A percentile compares a stretch with the other conserved stretches of the same genome.
Conservation (phyloP, 345 rosid genomes). For the Populus euphratica region DNA sequence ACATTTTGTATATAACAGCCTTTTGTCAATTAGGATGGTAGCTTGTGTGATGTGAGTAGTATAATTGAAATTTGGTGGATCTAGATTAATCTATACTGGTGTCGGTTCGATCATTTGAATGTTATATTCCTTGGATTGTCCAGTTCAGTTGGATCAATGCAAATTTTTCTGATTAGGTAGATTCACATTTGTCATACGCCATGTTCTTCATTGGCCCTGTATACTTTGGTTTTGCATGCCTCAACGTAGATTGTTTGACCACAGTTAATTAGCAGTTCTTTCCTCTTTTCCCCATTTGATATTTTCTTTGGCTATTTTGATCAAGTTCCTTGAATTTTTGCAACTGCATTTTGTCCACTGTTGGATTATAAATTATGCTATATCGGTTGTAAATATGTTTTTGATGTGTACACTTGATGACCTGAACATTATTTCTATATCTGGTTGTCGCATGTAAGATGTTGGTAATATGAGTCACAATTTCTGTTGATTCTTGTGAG, state of each 20-base stretch:
- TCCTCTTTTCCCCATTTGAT: neutral
- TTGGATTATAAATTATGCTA: neutral
- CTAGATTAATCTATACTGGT: no score
- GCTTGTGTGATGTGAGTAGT: no score
- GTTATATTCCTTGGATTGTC: neutral
- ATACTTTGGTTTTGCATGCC: neutral
- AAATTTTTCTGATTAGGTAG: neutral
- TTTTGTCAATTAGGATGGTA: no score
- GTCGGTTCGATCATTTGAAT: no score
- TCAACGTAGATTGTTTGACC: neutral
- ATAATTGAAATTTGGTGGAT: no score
- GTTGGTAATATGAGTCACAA: neutral
- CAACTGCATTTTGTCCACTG: neutral
- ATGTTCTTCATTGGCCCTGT: neutral
- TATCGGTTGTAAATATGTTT: neutral
- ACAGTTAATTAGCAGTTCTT: neutral
- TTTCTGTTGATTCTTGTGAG: conserved; percentile 10
- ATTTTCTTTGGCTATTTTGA: neutral
- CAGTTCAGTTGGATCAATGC: neutral
- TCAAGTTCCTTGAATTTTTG: neutral
- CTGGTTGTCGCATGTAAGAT: neutral
- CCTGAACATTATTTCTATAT: neutral
- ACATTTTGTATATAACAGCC: no score
- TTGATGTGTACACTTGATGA: conserved; percentile 1
- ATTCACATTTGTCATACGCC: neutral